Conservation (phyloP, 352 stramenopile species). For the Pythium phragmiticola region DNA sequence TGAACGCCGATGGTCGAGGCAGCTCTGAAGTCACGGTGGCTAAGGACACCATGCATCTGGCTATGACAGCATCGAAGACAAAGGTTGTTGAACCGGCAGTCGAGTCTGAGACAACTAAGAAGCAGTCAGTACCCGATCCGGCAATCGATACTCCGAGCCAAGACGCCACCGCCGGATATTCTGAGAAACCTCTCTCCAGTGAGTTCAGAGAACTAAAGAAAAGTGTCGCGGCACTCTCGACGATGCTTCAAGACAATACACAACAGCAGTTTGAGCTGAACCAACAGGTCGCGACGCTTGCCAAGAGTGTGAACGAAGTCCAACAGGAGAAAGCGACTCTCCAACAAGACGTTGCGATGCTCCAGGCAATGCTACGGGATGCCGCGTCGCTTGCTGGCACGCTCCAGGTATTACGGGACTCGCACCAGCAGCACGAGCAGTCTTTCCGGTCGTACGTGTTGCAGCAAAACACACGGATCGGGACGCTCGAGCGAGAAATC, state of each 20-base stretch:
- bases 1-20: neutral
- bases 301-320: neutral
- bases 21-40: neutral
- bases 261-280: neutral
- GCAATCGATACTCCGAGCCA: no score
- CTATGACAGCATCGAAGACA: no score
- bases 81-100: neutral
- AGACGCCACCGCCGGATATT: no score
- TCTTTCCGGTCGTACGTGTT: neutral
- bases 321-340: neutral
- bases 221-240: neutral
- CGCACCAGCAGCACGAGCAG: conserved; percentile 13
- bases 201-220: neutral
- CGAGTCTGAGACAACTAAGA: no score
- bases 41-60: neutral
- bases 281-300: neutral
- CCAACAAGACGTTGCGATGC: conserved; percentile 3
- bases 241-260: neutral
- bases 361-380: conserved; percentile 8
- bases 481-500: neutral
- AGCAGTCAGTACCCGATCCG: no score
- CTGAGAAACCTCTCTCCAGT: neutral
- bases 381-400: conserved; percentile 14
- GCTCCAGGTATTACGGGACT: neutral
- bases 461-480: neutral